These are phyloP conservation scores for Herpetomonas tarakana DNA, from an alignment of 208 protist genomes.

Conservation along the genomic window DNA sequence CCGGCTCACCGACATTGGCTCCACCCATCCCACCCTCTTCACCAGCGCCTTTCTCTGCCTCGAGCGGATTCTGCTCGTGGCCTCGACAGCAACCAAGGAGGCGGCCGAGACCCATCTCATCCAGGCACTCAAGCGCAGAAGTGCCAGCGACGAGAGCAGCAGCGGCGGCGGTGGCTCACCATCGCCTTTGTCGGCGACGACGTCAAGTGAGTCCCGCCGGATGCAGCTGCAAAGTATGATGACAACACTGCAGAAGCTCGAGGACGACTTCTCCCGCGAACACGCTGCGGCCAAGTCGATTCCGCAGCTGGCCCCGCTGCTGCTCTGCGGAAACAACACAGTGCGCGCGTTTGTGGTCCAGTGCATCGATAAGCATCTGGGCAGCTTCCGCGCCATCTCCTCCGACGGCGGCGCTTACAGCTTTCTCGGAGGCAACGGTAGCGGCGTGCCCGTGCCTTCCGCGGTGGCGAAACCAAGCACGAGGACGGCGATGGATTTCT, in stretches of 20 bases:
- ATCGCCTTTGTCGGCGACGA: slow-evolving; percentile 9
- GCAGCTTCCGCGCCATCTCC: background rate
- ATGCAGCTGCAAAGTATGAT: slow-evolving; percentile 21
- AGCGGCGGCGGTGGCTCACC: slow-evolving; percentile 10
- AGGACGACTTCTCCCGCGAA: slow-evolving; percentile 25
- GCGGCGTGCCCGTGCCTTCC: too few species aligned
- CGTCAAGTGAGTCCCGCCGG: slow-evolving; percentile 5
- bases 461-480: too few species aligned
- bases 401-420: too few species aligned
- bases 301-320: slow-evolving; percentile 37
- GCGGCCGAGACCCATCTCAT: slow-evolving; percentile 17
- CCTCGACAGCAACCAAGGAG: slow-evolving; percentile 23
- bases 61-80: slow-evolving; percentile 23
- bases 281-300: slow-evolving; percentile 39
- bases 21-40: slow-evolving; percentile 11
- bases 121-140: background rate
- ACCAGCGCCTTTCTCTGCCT: slow-evolving; percentile 29
- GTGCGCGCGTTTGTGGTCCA: slow-evolving; percentile 27
- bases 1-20: slow-evolving; percentile 19
- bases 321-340: slow-evolving; percentile 20
- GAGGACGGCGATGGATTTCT: too few species aligned
- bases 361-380: slow-evolving; percentile 7
- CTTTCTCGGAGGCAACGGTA: too few species aligned
- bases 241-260: slow-evolving; percentile 21
- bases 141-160: background rate